phyloP scores from a whole-genome alignment of 345 rosid species.

The Salix caprea region DNA sequence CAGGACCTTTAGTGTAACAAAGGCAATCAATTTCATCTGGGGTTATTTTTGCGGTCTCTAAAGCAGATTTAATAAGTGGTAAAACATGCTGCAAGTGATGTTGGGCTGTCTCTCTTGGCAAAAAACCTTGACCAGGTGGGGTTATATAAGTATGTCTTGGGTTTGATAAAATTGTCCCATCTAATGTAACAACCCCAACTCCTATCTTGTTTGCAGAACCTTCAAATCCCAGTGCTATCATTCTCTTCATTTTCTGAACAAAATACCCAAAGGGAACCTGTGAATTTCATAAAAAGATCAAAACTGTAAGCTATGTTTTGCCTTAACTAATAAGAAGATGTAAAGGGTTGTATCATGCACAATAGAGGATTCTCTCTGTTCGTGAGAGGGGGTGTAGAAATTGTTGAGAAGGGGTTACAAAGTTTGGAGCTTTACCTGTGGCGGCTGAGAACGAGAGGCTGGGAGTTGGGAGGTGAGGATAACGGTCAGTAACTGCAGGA shows the following conservation, averaged over 20 bases:
- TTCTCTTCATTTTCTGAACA: constrained; percentile 47
- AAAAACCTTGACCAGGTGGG: constrained; percentile 95
- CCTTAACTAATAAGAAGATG: neutral
- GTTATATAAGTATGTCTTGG: constrained; percentile 95
- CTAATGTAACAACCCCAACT: constrained; percentile 77
- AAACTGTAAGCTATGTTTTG: neutral
- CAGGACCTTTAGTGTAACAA: constrained; percentile 93
- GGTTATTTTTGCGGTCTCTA: constrained; percentile 55
- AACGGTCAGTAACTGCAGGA: neutral
- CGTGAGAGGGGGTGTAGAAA: neutral
- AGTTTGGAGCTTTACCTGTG: neutral
- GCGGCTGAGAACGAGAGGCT: neutral
- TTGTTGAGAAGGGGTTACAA: neutral
- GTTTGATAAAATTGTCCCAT: constrained; percentile 79
- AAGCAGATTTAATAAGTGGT: constrained; percentile 72
- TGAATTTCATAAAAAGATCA: neutral
- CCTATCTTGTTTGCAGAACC: constrained; percentile 96
- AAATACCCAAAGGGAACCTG: neutral
- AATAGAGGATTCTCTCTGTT: neutral
- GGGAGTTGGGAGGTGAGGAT: neutral
- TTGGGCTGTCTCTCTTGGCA: constrained; percentile 90
- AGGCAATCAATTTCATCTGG: constrained; percentile 78
- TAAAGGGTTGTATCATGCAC: neutral
- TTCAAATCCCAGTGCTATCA: constrained; percentile 83
- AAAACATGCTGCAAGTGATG: constrained; percentile 82